These are phyloP conservation scores for Phlyctochytrium planicorne DNA, from an alignment of 192 early-diverging fungal species.

Conservation along the genomic window DNA sequence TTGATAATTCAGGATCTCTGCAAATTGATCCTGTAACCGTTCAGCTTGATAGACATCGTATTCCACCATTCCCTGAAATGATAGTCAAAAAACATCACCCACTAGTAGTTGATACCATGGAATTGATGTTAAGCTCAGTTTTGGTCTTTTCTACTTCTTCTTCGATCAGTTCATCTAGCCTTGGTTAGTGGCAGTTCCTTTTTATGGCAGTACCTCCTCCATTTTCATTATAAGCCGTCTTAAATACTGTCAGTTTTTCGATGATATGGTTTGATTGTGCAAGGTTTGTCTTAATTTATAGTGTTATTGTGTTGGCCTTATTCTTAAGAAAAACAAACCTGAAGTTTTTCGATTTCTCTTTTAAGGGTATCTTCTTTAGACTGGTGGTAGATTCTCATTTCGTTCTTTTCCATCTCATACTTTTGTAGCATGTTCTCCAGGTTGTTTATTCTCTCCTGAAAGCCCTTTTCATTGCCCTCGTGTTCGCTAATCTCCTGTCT, in stretches of 20 bases:
- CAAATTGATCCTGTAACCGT: slow-evolving; percentile 43
- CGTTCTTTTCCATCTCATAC: slow-evolving; percentile 30
- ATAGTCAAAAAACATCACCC: background rate
- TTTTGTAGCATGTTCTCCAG: slow-evolving; percentile 29
- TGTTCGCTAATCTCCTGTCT: slow-evolving; percentile 39
- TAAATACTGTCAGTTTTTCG: slow-evolving; percentile 52
- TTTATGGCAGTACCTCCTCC: slow-evolving; percentile 13
- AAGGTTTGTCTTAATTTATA: slow-evolving; percentile 31
- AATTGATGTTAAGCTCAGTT: slow-evolving; percentile 40
- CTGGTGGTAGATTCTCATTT: slow-evolving; percentile 15
- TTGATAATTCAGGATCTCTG: slow-evolving; percentile 46
- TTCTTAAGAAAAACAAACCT: no score
- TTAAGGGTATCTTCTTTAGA: slow-evolving; percentile 32
- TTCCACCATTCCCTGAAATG: slow-evolving; percentile 36
- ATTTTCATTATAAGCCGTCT: slow-evolving; percentile 34
- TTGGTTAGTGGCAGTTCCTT: background rate
- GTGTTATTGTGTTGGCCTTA: no score
- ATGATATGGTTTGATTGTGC: slow-evolving; percentile 40
- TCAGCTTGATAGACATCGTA: slow-evolving; percentile 49
- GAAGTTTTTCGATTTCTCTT: slow-evolving; percentile 35
- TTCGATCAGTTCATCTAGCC: slow-evolving; percentile 5
- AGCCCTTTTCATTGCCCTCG: slow-evolving; percentile 17
- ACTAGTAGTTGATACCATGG: slow-evolving; percentile 24
- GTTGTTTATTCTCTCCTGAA: slow-evolving; percentile 20
- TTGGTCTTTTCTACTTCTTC: slow-evolving; percentile 36